Percentiles rank a stretch among this genome's conserved stretches.
Evolutionary conservation across 257 asterid genomes (phyloP).

Genomic region (Solanum tacnaense): DNA sequence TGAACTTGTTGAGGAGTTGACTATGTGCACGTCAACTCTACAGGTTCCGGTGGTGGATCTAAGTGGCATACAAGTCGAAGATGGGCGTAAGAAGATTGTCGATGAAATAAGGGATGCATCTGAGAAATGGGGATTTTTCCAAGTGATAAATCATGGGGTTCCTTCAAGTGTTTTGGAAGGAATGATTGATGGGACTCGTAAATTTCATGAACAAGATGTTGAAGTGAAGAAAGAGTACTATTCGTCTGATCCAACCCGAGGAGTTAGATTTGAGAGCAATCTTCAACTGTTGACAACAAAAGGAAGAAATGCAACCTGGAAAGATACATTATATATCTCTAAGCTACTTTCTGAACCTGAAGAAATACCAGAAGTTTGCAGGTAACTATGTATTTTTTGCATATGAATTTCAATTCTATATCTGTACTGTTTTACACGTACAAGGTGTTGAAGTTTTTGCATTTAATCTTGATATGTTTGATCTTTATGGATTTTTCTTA

Average conservation of each 20-base stretch:
- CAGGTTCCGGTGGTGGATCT: conserved; percentile 49
- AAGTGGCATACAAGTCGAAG: background rate
- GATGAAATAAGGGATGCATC: conserved; percentile 32
- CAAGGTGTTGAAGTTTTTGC: background rate
- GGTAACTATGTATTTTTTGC: background rate
- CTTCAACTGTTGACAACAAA: conserved; percentile 34
- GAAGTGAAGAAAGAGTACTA: conserved; percentile 35
- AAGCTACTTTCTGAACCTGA: conserved; percentile 10
- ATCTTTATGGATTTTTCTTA: too few species aligned
- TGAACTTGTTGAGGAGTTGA: conserved; percentile 31
- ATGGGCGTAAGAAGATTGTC: conserved; percentile 6
- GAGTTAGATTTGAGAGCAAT: conserved; percentile 48
- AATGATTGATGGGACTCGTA: conserved; percentile 38
- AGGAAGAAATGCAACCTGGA: conserved; percentile 47
- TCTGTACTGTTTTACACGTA: background rate
- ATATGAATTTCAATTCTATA: background rate
- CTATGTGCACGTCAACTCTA: background rate
- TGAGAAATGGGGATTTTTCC: conserved; percentile 52
- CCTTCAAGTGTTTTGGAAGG: conserved; percentile 28
- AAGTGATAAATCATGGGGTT: conserved; percentile 53
- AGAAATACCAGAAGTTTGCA: conserved; percentile 51
- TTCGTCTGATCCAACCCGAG: conserved; percentile 15
- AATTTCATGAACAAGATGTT: conserved; percentile 53
- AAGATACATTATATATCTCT: conserved; percentile 47
- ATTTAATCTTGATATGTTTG: background rate